Evolutionary conservation across 2,329 filamentous ascomycete genomes (phyloP).

Genomic region (Dichotomopilus funicola): DNA sequence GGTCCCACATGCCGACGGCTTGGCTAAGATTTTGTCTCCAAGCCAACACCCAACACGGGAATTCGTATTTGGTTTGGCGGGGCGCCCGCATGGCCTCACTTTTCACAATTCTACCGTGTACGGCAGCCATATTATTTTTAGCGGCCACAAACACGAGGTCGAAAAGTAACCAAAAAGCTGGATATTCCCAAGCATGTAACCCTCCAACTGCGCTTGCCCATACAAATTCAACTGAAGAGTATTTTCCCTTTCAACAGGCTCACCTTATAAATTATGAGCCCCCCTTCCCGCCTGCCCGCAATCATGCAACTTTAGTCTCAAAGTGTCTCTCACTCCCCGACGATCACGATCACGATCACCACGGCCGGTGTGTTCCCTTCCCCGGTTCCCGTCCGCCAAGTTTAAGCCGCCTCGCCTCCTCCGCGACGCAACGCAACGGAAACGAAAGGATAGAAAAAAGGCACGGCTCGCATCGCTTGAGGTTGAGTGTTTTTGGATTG

Average conservation of each 20-base stretch:
- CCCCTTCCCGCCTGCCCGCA: no score
- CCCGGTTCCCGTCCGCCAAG: background rate
- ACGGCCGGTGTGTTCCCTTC: background rate
- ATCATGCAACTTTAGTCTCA: background rate
- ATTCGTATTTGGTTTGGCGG: constrained; percentile 12
- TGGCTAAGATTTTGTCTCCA: background rate
- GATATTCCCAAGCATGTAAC: no score
- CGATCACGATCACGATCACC: background rate
- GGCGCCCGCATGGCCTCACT: background rate
- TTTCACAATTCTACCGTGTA: background rate
- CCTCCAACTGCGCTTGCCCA: no score
- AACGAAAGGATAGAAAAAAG: background rate
- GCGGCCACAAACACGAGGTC: background rate
- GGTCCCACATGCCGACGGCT: no score
- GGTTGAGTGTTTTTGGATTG: background rate
- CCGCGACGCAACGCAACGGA: no score
- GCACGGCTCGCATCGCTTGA: background rate
- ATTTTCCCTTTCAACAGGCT: no score
- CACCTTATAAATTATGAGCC: no score
- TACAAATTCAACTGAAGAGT: no score
- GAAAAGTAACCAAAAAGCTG: no score
- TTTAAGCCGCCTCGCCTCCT: no score
- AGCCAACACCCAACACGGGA: constrained; percentile 8
- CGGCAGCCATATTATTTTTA: constrained; percentile 8
- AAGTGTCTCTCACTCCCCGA: background rate